phyloP scores from a whole-genome alignment of 2,329 filamentous ascomycete genomes.

The Pyrenophora graminea region DNA sequence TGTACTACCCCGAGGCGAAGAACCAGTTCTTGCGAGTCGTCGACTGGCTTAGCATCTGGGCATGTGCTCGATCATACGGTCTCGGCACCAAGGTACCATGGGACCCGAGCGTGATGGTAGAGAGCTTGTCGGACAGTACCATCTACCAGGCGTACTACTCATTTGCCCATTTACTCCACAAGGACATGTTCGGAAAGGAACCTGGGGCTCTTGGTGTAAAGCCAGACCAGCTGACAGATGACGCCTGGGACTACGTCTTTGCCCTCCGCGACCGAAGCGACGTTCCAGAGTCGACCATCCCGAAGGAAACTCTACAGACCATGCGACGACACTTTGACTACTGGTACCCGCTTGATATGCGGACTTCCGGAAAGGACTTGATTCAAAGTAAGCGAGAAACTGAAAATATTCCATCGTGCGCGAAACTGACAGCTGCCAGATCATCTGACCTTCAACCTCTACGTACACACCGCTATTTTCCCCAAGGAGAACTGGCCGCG shows the following conservation, averaged over 20 bases:
- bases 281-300: conserved; percentile 72
- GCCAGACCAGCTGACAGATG: conserved; percentile 87
- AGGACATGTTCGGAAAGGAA: conserved; percentile 78
- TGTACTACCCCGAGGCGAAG: conserved; percentile 67
- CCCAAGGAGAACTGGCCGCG: conserved; percentile 85
- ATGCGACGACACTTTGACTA: conserved; percentile 95
- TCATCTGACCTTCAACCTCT: conserved; percentile 94
- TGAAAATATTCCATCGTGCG: too few species aligned
- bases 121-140: conserved; percentile 88
- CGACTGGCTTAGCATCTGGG: conserved; percentile 85
- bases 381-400: conserved; percentile 52
- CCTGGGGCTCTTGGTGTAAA: conserved; percentile 56
- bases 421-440: conserved; percentile 42
- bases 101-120: conserved; percentile 88
- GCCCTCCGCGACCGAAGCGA: conserved; percentile 72
- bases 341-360: conserved; percentile 91
- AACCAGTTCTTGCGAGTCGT: conserved; percentile 77
- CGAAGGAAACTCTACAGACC: conserved; percentile 71
- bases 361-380: conserved; percentile 79
- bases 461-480: conserved; percentile 91
- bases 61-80: conserved; percentile 87
- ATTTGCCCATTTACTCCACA: conserved; percentile 69
- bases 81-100: conserved; percentile 93
- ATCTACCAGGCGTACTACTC: conserved; percentile 81
- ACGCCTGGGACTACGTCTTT: conserved; percentile 97